Evolutionary conservation across 257 asterid genomes (phyloP), one percentile per base, ranked within the genome.

Genomic region (Gynochthodes officinalis): DNA sequence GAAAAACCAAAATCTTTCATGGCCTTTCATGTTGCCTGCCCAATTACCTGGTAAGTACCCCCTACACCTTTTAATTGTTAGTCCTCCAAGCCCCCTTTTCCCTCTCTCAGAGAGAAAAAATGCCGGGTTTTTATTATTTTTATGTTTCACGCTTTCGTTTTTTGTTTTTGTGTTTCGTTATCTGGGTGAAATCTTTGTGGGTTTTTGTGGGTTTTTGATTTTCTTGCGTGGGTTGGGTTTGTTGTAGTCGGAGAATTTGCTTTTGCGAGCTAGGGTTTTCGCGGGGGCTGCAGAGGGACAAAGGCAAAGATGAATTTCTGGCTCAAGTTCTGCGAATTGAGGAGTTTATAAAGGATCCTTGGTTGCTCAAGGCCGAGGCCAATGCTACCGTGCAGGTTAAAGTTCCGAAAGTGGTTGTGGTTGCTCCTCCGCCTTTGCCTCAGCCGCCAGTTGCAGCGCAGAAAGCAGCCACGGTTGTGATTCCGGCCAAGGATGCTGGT

Each of bases 11-110:
- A 76, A 73, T 77, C 80, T 63, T 73, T 77, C 76, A 92, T 90
- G 99, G 99, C 99, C 88, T 95, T 95, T 87, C 99, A 95, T 74
- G 96, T 90, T 78, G 93, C 98, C 83, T 95, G 99, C 82, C 99
- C 99, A 86, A 95, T 95, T 89, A 95, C 99, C 84, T 95, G 99
- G 99, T 95, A 86, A 80, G 74, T 73, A 55, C 16, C 27, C 74
- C 73, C 46, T 60, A 63, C 72, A 73, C 71, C 78, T 76, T 73
- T 71, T 50, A 64, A 74, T 48, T 72, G 75, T 73, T 52, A 13
- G 64, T 63, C 80, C 64, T 44, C 42, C 37, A 44, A 43, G 35
- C 37, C 55, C 49, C 73, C 7, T 62, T 61, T 42, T 27, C 75
- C 67, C 67, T 59, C 73, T 58, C 70, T 39, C 73, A 43, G n/a